These are phyloP conservation scores for Zygotorulaspora mrakii DNA, from an alignment of 1,139 yeast species.

Conservation along the genomic window DNA sequence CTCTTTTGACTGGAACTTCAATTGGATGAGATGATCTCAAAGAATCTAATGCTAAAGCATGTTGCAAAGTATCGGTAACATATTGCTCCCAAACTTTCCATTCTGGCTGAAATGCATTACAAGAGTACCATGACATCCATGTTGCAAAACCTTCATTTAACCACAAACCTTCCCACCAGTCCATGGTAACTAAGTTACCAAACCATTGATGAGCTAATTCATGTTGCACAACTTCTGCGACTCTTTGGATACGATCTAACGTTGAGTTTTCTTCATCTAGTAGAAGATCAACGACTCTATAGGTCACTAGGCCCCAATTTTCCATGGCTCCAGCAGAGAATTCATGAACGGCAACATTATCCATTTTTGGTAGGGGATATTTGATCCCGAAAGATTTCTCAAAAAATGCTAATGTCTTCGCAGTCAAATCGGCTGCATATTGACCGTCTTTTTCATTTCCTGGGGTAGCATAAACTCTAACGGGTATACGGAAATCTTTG, in stretches of 20 bases:
- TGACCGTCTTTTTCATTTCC: constrained; percentile 65
- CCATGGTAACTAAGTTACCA: constrained; percentile 88
- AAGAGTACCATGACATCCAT: constrained; percentile 81
- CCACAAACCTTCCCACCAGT: constrained; percentile 95
- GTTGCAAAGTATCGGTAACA: constrained; percentile 65
- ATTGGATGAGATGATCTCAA: constrained; percentile 82
- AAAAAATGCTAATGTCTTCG: constrained; percentile 69
- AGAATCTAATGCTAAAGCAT: constrained; percentile 67
- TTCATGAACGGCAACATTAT: constrained; percentile 77
- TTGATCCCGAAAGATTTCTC: constrained; percentile 67
- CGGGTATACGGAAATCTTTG: constrained; percentile 65
- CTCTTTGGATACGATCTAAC: constrained; percentile 66
- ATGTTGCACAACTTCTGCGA: constrained; percentile 84
- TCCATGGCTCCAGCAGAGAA: constrained; percentile 91
- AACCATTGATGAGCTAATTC: constrained; percentile 95
- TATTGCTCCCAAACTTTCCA: constrained; percentile 83
- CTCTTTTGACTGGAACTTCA: constrained; percentile 76
- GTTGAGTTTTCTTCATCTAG: constrained; percentile 65
- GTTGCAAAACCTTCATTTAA: constrained; percentile 91
- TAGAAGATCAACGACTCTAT: constrained; percentile 72
- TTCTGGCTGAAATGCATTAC: constrained; percentile 73
- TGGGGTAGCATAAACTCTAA: constrained; percentile 76
- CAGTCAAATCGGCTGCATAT: constrained; percentile 68
- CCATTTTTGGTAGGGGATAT: constrained; percentile 80
- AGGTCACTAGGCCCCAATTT: constrained; percentile 84